These are phyloP conservation scores for Leptographium lundbergii DNA, from an alignment of 2,329 filamentous ascomycete species.

Conservation along the genomic window DNA sequence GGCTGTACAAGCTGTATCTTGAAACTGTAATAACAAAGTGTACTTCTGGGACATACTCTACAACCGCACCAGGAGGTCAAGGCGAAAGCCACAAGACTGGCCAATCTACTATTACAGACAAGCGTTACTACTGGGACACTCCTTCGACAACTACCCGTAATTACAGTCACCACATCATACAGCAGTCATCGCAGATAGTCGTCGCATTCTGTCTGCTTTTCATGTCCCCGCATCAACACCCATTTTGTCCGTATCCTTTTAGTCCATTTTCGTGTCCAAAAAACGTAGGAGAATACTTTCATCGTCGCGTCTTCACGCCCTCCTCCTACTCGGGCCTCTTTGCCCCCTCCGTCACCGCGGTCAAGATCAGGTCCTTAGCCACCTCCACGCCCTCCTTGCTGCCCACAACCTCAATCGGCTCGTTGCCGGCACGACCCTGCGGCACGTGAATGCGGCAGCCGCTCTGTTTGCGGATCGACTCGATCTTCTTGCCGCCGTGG, in stretches of 20 bases:
- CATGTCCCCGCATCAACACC: background rate
- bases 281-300: background rate
- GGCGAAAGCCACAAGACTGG: too few species aligned
- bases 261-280: conserved; percentile 1
- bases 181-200: background rate
- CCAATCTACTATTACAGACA: too few species aligned
- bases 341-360: conserved; percentile 56
- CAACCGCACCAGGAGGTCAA: too few species aligned
- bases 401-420: conserved; percentile 86
- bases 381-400: conserved; percentile 68
- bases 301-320: background rate
- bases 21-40: too few species aligned
- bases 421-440: conserved; percentile 41
- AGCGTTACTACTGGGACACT: too few species aligned
- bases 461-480: conserved; percentile 81
- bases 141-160: too few species aligned
- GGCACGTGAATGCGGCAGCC: conserved; percentile 92
- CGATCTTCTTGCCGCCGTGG: conserved; percentile 79
- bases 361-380: conserved; percentile 79
- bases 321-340: conserved; percentile 4
- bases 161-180: too few species aligned
- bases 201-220: background rate
- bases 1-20: too few species aligned
- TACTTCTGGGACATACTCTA: too few species aligned
- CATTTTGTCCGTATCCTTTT: background rate